A percentile compares a stretch with the other conserved stretches of the same genome.
These are phyloP conservation scores for Pichia phayaonensis DNA, from an alignment of 805 yeast genomes.

Conservation along the genomic window DNA sequence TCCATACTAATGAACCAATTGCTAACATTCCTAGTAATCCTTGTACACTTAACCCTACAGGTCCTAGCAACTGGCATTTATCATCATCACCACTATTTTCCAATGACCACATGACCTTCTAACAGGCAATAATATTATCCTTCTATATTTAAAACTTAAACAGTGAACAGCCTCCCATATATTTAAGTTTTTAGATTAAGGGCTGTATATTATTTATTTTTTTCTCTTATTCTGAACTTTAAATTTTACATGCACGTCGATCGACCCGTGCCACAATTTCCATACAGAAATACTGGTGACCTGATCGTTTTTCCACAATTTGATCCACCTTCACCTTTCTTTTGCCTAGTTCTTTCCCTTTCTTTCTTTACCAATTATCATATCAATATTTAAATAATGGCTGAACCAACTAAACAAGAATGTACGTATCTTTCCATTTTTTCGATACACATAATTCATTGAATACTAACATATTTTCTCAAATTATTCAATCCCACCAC, in stretches of 20 bases:
- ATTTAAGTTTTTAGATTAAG: background rate
- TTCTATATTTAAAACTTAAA: background rate
- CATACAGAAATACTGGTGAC: too few species aligned
- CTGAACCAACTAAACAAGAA: slow-evolving; percentile 16
- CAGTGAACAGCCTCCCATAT: background rate
- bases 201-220: background rate
- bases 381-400: slow-evolving; percentile 8
- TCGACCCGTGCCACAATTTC: too few species aligned
- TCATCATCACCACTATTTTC: background rate
- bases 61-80: slow-evolving; percentile 66
- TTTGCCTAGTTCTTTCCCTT: too few species aligned
- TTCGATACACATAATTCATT: background rate
- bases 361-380: background rate
- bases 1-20: slow-evolving; percentile 61
- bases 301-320: background rate
- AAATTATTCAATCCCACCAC: background rate
- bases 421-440: slow-evolving; percentile 14
- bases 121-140: background rate
- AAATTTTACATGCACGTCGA: background rate
- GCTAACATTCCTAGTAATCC: slow-evolving; percentile 69
- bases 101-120: background rate
- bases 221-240: background rate
- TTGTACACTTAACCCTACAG: slow-evolving; percentile 78
- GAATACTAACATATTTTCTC: background rate
- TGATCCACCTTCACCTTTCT: background rate